Conservation (phyloP, 306 rosid species). For the Echinosophora koreensis region DNA sequence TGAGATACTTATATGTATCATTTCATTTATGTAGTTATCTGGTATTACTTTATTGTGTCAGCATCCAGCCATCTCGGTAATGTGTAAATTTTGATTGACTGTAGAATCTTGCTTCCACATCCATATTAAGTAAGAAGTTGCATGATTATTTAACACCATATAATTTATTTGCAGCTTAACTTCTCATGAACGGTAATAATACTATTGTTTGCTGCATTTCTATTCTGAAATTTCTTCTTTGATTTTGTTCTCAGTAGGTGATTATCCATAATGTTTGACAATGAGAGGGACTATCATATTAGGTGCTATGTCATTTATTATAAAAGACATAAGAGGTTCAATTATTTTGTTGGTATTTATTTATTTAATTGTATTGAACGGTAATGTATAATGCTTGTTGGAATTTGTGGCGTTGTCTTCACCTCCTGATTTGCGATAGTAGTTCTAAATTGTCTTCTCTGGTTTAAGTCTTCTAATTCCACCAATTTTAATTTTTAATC, state of each 20-base stretch:
- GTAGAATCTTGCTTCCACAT: not conserved
- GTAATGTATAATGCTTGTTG: not conserved
- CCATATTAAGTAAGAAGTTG: not conserved
- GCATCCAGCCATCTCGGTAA: conserved; percentile 19
- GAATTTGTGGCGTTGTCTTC: not conserved
- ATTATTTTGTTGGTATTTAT: not conserved
- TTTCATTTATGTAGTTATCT: not conserved
- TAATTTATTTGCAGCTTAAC: conserved; percentile 2
- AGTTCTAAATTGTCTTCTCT: conserved; percentile 7
- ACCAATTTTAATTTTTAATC: conserved; percentile 23
- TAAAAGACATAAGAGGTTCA: not conserved
- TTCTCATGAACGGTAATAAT: conserved; percentile 11
- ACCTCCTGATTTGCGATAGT: not conserved
- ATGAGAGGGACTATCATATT: conserved; percentile 36
- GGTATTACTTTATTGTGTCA: conserved; percentile 22
- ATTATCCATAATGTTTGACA: conserved; percentile 31
- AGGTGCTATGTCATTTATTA: not conserved
- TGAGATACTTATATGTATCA: conserved; percentile 14
- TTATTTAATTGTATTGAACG: not conserved
- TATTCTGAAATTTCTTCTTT: conserved; percentile 28
- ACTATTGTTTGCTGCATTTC: conserved; percentile 30
- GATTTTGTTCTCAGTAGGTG: conserved; percentile 19
- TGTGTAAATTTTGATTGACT: conserved; percentile 10
- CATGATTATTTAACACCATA: not conserved
- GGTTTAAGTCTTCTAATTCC: not conserved